Evolutionary conservation across 1,139 yeast species (phyloP).

Genomic region (Nakaseomyces nivariensis): DNA sequence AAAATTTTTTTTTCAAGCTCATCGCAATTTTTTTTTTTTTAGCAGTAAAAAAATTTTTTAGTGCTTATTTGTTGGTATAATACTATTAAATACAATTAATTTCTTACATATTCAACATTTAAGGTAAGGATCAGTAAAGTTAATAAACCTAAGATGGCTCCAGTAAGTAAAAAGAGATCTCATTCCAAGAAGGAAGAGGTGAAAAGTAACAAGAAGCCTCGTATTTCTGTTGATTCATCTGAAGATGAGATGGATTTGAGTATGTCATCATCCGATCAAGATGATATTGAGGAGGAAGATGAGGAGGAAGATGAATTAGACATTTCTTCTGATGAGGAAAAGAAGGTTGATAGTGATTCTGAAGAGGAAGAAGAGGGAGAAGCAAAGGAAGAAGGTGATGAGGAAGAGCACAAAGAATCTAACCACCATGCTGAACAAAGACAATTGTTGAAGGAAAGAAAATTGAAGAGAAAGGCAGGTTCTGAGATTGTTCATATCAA

Average conservation of each 20-base stretch:
- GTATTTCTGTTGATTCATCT: constrained; percentile 25
- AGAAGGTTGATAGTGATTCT: constrained; percentile 14
- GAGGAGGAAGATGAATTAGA: constrained; percentile 28
- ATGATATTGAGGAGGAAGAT: constrained; percentile 27
- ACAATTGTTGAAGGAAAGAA: constrained; percentile 69
- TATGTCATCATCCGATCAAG: constrained; percentile 14
- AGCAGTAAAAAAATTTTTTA: no score
- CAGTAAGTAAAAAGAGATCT: constrained; percentile 5
- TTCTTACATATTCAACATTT: no score
- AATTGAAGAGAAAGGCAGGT: constrained; percentile 79
- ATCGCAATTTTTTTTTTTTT: background rate
- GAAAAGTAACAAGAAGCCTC: constrained; percentile 23
- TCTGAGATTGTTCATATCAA: constrained; percentile 77
- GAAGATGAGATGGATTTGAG: constrained; percentile 20
- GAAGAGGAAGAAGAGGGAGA: constrained; percentile 24
- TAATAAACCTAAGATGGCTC: background rate
- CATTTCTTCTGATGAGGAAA: constrained; percentile 25
- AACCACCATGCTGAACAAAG: constrained; percentile 73
- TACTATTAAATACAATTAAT: background rate
- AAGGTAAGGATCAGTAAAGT: no score
- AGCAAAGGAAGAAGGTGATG: constrained; percentile 17
- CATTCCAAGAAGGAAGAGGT: constrained; percentile 7
- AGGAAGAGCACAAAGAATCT: constrained; percentile 14
- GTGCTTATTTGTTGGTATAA: background rate
- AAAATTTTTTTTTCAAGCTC: background rate